Conservation (phyloP, 1,284 basidiomycete species). For the Cryptococcus sp. region DNA sequence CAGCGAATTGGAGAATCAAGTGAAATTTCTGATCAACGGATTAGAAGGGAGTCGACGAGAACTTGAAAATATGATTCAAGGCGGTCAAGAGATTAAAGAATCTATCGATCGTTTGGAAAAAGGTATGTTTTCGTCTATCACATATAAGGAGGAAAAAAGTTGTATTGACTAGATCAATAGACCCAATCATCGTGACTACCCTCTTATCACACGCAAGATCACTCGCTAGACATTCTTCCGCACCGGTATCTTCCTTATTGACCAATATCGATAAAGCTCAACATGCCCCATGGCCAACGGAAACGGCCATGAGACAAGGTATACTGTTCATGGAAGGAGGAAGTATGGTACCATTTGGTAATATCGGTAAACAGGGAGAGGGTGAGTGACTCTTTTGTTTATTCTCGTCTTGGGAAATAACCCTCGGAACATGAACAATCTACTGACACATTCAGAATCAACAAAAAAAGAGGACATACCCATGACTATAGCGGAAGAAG, state of each 20-base stretch:
- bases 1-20: constrained; percentile 21
- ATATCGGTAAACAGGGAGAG: constrained; percentile 28
- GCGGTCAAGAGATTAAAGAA: constrained; percentile 17
- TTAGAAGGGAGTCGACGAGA: constrained; percentile 28
- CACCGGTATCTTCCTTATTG: constrained; percentile 29
- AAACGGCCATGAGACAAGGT: constrained; percentile 38
- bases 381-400: constrained; percentile 18
- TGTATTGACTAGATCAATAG: constrained; percentile 5
- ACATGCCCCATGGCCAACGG: constrained; percentile 38
- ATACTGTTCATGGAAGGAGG: constrained; percentile 40
- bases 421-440: not conserved
- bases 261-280: constrained; percentile 23
- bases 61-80: constrained; percentile 28
- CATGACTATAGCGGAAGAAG: not conserved
- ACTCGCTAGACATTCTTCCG: constrained; percentile 31
- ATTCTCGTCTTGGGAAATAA: not conserved
- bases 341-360: constrained; percentile 38
- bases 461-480: not conserved
- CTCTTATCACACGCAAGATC: constrained; percentile 35
- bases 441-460: not conserved
- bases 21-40: constrained; percentile 16
- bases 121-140: constrained; percentile 14
- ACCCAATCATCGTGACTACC: constrained; percentile 19
- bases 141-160: not conserved
- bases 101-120: constrained; percentile 25